A percentile compares a stretch with the other conserved stretches of the same genome.
Conservation (phyloP, 225 moss, liverwort and hornwort genomes). For the Lunularia cruciata region DNA sequence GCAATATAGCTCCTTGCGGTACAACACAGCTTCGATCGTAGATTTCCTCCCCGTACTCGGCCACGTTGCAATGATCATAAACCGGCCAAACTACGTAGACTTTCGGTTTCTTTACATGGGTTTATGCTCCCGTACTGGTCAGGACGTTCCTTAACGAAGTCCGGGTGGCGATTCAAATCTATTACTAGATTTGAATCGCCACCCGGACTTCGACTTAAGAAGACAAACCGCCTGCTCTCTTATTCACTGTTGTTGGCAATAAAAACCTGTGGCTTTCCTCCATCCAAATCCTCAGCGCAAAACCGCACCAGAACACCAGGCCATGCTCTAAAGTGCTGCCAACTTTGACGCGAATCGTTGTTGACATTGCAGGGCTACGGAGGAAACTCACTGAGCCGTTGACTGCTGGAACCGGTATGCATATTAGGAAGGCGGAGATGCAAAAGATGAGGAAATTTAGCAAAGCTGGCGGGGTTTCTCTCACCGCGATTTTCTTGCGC, state of each 20-base stretch:
- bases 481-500: slow-evolving; percentile 49
- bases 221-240: slow-evolving; percentile 8
- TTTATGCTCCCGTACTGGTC: neutral
- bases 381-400: neutral
- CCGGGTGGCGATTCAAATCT: neutral
- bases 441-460: neutral
- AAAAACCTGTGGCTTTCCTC: neutral
- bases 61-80: neutral
- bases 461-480: slow-evolving; percentile 23
- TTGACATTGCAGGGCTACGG: neutral
- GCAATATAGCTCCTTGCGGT: neutral
- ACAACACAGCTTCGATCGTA: neutral
- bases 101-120: neutral
- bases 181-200: slow-evolving; percentile 8
- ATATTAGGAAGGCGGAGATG: neutral
- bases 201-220: neutral
- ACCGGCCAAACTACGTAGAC: neutral
- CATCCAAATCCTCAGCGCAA: neutral
- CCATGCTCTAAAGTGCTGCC: neutral
- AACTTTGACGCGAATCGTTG: no score
- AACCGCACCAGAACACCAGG: neutral
- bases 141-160: neutral
- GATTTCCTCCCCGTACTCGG: neutral
- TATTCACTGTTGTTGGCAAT: neutral
- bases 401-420: neutral